Percentiles rank a stretch among this genome's conserved stretches.
Evolutionary conservation across 257 asterid genomes (phyloP).

Genomic region (Voacanga thouarsii): DNA sequence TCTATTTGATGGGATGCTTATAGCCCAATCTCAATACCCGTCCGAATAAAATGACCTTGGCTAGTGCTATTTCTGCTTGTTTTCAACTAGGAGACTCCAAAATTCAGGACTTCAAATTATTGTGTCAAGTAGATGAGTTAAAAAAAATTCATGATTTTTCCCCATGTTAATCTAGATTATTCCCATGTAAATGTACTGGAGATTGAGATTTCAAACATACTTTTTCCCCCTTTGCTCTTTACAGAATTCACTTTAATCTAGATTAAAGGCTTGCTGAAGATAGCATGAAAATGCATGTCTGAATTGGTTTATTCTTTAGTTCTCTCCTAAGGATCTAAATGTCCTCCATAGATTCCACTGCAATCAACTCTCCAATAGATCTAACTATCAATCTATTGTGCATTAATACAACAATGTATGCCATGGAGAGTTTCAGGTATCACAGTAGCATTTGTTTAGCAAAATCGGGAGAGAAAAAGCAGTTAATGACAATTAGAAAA

Average conservation of each 20-base stretch:
- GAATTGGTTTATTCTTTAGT: conserved; percentile 8
- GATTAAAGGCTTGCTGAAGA: conserved; percentile 99
- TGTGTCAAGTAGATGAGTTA: background rate
- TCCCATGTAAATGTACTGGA: background rate
- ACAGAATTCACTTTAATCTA: conserved; percentile 24
- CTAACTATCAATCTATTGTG: too few species aligned
- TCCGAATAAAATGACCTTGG: conserved; percentile 73
- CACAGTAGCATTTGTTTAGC: too few species aligned
- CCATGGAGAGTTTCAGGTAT: too few species aligned
- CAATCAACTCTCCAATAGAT: too few species aligned
- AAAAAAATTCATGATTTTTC: background rate
- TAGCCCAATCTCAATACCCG: conserved; percentile 29
- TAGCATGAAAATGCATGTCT: conserved; percentile 99
- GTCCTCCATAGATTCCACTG: too few species aligned
- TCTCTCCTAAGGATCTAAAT: too few species aligned
- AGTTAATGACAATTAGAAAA: too few species aligned
- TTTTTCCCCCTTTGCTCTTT: background rate
- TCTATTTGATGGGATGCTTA: conserved; percentile 67
- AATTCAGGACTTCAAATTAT: background rate
- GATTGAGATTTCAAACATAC: conserved; percentile 1
- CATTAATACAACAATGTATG: too few species aligned
- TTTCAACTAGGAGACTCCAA: conserved; percentile 75
- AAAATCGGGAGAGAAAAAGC: too few species aligned
- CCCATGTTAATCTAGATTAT: background rate
- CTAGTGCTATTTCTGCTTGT: conserved; percentile 76